Evolutionary conservation across 345 rosid genomes (phyloP), one percentile per base, ranked within the genome.

Genomic region (Populus alba): DNA sequence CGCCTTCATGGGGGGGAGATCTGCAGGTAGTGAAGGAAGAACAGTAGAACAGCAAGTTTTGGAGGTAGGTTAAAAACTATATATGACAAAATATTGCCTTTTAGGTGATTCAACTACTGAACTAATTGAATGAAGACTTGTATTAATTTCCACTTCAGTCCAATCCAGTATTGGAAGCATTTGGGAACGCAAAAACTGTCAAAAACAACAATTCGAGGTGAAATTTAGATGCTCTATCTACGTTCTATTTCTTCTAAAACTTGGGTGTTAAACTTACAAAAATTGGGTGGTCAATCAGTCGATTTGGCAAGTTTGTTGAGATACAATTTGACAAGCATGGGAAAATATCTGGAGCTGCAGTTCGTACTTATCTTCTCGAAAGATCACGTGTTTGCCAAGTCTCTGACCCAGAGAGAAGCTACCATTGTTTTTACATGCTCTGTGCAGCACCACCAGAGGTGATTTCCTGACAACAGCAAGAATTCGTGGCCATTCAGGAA

Each of bases 121-220:
- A 77, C 23, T 75, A 27, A 31, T 68, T 74, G 75, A 74, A 55
- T 70, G 51, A 62, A 79, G 53, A 63, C 33, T 65, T 79, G 66
- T 70, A 55, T 73, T 57, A 37, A 22, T 75, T 20, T 51, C 76
- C 55, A 84, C 29, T 73, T 51, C 89, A 94, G 98, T 92, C 97
- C 72, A 92, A 94, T 79, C 96, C 98, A 63, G 97, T 94, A 67
- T 71, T 94, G 78, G 98, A 94, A 89, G 98, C 98, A 73, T 94
- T 94, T 74, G 98, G 98, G 80, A 94, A 94, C 79, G 94, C 98
- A 49, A 92, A 92, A 83, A 94, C 97, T 20, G 92, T 92, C 31
- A 94, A 88, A 78, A 94, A 92, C 82, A 94, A 94, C 87, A 94
- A 94, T 82, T 94, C 98, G 77, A 94, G 98, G 95, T 90, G 61